A percentile compares a stretch with the other conserved stretches of the same genome.
Evolutionary conservation across 192 early-diverging fungal genomes (phyloP).

Genomic region (Coemansia sp.): DNA sequence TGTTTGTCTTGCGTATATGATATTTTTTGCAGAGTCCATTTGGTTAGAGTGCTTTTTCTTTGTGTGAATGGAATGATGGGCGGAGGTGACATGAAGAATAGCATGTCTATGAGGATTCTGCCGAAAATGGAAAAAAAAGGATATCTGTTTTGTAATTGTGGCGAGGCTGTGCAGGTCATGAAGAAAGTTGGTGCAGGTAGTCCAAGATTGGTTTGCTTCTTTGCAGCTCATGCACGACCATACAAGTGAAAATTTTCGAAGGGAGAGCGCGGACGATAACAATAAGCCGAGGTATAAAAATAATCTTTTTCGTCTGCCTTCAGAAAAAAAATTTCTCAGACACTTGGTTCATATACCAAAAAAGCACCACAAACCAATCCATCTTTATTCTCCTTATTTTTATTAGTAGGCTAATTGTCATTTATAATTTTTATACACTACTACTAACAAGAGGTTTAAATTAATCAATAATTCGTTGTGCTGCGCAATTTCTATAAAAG

Average conservation of each 20-base stretch:
- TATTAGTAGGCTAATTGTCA: neutral
- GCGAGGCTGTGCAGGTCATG: neutral
- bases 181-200: neutral
- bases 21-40: neutral
- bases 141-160: neutral
- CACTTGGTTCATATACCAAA: neutral
- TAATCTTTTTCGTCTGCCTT: neutral
- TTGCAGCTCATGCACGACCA: neutral
- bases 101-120: neutral
- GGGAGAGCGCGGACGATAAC: neutral
- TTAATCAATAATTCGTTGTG: neutral
- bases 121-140: slow-evolving; percentile 1
- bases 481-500: slow-evolving; percentile 1
- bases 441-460: neutral
- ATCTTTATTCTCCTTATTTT: neutral
- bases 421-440: neutral
- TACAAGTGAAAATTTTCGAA: neutral
- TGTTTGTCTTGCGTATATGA: neutral
- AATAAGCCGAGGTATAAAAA: slow-evolving; percentile 10
- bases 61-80: neutral
- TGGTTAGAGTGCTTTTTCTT: neutral
- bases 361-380: slow-evolving; percentile 1
- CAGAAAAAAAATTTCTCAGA: slow-evolving; percentile 11
- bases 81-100: neutral
- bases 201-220: neutral